Evolutionary conservation across 306 rosid genomes (phyloP).

Genomic region (Senna tora): DNA sequence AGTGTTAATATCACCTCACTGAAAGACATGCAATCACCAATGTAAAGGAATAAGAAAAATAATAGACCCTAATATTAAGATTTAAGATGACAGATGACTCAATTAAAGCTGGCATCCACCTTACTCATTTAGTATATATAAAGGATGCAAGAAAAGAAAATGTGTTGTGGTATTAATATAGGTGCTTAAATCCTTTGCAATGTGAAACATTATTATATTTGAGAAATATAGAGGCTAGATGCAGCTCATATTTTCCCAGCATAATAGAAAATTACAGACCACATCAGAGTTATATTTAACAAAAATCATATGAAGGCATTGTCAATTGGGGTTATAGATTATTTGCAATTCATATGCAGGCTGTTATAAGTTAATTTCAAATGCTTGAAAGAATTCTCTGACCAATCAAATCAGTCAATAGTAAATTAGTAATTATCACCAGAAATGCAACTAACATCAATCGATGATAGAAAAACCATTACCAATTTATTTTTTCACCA

Average conservation of each 20-base stretch:
- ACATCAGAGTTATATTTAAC: neutral
- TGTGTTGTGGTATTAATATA: slow-evolving; percentile 9
- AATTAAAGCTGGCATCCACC: neutral
- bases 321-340: slow-evolving; percentile 11
- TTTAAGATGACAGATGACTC: too few relatives aligned
- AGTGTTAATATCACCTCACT: slow-evolving; percentile 97
- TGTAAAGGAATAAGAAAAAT: slow-evolving; percentile 24
- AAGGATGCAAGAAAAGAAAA: neutral
- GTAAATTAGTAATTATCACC: slow-evolving; percentile 1
- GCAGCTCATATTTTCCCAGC: slow-evolving; percentile 16
- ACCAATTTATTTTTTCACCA: slow-evolving; percentile 13
- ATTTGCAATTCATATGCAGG: slow-evolving; percentile 9
- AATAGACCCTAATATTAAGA: slow-evolving; percentile 30
- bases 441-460: slow-evolving; percentile 8
- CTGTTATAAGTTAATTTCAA: slow-evolving; percentile 1
- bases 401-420: slow-evolving; percentile 25
- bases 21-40: slow-evolving; percentile 44
- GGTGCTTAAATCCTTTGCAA: slow-evolving; percentile 15
- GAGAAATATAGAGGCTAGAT: slow-evolving; percentile 20
- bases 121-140: slow-evolving; percentile 20
- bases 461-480: neutral
- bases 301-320: neutral
- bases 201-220: neutral
- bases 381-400: slow-evolving; percentile 13
- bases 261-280: neutral